Evolutionary conservation across 2,329 filamentous ascomycete genomes (phyloP), one percentile per base, ranked within the genome.

Genomic region (Fusarium verrucosum): DNA sequence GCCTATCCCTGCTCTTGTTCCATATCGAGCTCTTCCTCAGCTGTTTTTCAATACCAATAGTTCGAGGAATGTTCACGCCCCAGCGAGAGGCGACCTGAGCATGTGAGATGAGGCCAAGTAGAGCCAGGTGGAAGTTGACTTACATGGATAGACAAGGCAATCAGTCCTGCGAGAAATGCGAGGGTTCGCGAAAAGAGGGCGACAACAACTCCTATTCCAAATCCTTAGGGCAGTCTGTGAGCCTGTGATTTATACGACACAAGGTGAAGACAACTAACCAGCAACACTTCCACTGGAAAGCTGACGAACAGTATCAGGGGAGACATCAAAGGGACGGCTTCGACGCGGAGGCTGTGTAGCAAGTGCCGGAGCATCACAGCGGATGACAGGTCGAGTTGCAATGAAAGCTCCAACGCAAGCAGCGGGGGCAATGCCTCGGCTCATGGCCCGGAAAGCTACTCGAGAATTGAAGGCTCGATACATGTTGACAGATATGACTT

Each of bases 171-270:
- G 19, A 94, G 74, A 16, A 93, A 71, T 2, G 89, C 88, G 43
- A 94, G 78, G 2, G 89, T 86, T 72, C 86, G 87, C 10, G 89
- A 92, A 74, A 94, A 92, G 16, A 89, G 79, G 57, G 87, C 87
- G 23, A 93, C 82, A 0, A 89, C 78, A 28, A 94, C 70, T 2
- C 90, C 90, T 4, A 83, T 77, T n/a, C 84, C 69, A 52, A 91
- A 85, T 17, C 89, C 88, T 89, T 50, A 17, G 14, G 8, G 36
- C 10, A 43, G n/a, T n/a, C 23, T 4, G 25, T 52, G 28, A 52
- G 50, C n/a, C 37, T 43, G 10, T 46, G 42, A 10, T 30, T 17
- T 8, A 28, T 33, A 22, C 5, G 22, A 16, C 13, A 32, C 7
- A 10, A 35, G 32, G 6, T 10, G 10, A 40, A 19, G 37, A 44